Evolutionary conservation across 257 asterid species (phyloP), one percentile per base, ranked within the genome.

Genomic region (Verbascum thapsus): DNA sequence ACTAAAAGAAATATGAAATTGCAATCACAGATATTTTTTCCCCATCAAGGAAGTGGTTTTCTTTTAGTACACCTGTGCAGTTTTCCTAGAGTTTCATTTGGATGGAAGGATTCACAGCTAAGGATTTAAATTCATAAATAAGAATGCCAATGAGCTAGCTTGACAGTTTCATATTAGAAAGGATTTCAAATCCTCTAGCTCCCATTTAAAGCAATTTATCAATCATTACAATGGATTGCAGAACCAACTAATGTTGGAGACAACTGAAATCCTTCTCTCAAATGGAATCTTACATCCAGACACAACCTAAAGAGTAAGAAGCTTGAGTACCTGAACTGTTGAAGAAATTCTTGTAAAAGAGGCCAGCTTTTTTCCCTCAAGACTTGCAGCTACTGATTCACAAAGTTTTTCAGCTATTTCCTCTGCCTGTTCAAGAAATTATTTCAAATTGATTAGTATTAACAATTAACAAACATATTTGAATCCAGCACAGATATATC

Each of bases 341-440:
- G 99, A 87, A 63, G 99, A 94, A 65, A 94, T 71, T 73, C 97
- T 85, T 7, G 99, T 87, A 72, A 94, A 94, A 39, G 97, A 90
- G 53, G 85, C 99, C 23, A 78, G 86, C 63, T 74, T 87, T 80
- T 89, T 94, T 12, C 99, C 99, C 87, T 85, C 97, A 15, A 90
- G 88, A 67, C 99, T 90, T 76, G 90, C 95, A 13, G 97, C 95
- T 30, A 94, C 99, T 8, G 99, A 90, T 69, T 90, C 96, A 78
- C 97, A 94, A 44, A 94, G 94, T 73, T 94, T 90, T 77, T 87
- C 97, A 59, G 99, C 96, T 72, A 94, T 94, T 81, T 94, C 99
- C 71, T 94, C 97, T 7, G 99, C 99, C 99, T 94, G 85, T 59
- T 72, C 13, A 65, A 43, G 50, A 69, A 42, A 67, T 42, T 60